Conservation (phyloP, 305 asterid species). For the Caryopteris hybrid region DNA sequence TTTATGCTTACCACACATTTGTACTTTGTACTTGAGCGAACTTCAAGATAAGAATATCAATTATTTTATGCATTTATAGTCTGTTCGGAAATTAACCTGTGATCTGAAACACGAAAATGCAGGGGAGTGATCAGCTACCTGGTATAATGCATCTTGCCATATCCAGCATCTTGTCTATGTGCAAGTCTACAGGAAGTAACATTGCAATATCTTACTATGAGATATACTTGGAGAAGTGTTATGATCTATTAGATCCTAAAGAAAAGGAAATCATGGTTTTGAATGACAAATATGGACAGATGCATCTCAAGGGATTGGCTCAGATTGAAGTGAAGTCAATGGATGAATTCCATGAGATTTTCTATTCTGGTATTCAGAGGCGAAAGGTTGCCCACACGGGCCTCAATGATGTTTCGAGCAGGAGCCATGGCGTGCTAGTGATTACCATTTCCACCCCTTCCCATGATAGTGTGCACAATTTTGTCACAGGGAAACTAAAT, state of each 20-base stretch:
- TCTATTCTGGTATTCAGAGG: conserved; percentile 56
- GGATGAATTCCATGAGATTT: conserved; percentile 49
- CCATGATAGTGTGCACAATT: conserved; percentile 28
- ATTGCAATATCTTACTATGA: conserved; percentile 70
- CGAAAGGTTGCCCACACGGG: conserved; percentile 80
- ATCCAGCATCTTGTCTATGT: conserved; percentile 45
- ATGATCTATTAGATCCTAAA: conserved; percentile 67
- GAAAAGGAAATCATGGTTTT: conserved; percentile 60
- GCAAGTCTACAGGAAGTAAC: conserved; percentile 35
- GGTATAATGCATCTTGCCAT: conserved; percentile 74
- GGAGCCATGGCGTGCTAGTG: conserved; percentile 85
- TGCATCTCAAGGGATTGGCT: conserved; percentile 77
- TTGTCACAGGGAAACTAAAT: conserved; percentile 66
- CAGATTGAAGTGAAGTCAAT: conserved; percentile 46
- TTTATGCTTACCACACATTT: background rate
- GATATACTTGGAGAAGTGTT: conserved; percentile 78
- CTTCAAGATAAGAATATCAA: background rate
- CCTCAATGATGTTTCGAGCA: conserved; percentile 77
- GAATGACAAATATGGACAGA: conserved; percentile 64
- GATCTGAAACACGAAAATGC: conserved; percentile 22
- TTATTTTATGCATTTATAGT: background rate
- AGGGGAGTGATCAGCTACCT: conserved; percentile 70
- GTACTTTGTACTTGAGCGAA: background rate
- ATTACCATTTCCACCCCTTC: conserved; percentile 45
- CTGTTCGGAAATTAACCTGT: background rate